Conservation (phyloP, 306 rosid species). For the Senna tora region DNA sequence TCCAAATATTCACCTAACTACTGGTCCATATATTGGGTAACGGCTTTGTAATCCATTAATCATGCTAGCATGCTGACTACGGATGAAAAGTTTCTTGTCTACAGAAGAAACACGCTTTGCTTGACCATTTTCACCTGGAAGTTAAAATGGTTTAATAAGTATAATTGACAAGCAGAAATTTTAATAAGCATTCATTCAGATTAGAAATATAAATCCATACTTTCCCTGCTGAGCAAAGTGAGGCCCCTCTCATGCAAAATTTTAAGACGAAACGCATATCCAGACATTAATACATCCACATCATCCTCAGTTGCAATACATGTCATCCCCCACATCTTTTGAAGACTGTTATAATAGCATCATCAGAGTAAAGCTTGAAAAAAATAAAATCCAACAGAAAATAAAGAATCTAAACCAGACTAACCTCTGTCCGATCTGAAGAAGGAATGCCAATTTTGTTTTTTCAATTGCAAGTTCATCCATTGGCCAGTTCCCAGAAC, state of each 20-base stretch:
- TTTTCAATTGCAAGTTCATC: constrained; percentile 89
- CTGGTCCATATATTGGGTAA: constrained; percentile 74
- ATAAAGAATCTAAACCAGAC: constrained; percentile 27
- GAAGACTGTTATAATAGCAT: constrained; percentile 68
- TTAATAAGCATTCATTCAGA: constrained; percentile 36
- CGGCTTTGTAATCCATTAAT: constrained; percentile 85
- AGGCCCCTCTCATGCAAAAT: constrained; percentile 96
- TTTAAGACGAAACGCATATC: constrained; percentile 91
- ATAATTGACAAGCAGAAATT: constrained; percentile 29
- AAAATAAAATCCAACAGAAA: constrained; percentile 30
- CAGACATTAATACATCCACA: constrained; percentile 78
- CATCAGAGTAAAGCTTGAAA: constrained; percentile 37
- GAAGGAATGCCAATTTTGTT: constrained; percentile 88
- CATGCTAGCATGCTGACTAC: constrained; percentile 88
- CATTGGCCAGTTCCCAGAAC: constrained; percentile 98
- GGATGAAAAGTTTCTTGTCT: constrained; percentile 73
- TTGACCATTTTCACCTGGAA: constrained; percentile 64
- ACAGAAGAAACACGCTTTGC: constrained; percentile 55
- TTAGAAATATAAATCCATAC: constrained; percentile 50
- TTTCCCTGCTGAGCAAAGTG: constrained; percentile 62
- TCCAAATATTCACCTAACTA: constrained; percentile 68
- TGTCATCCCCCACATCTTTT: constrained; percentile 71
- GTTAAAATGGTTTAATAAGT: constrained; percentile 38
- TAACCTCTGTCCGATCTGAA: constrained; percentile 89
- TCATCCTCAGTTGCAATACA: constrained; percentile 78